phyloP scores from a whole-genome alignment of 2,329 filamentous ascomycete species.

The Phoma sp. region DNA sequence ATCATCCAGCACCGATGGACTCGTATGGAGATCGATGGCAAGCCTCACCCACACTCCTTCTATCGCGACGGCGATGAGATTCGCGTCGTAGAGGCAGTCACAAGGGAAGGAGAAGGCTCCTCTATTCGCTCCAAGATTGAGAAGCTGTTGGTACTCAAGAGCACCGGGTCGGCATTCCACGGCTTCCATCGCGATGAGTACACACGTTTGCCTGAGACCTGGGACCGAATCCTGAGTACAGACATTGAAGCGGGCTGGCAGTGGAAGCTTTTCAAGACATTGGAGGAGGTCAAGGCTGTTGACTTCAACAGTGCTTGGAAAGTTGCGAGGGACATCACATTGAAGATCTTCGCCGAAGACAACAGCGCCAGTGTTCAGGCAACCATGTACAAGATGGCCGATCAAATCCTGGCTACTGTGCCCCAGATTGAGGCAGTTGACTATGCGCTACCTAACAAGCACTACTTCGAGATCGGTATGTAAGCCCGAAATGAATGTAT shows the following conservation, averaged over 20 bases:
- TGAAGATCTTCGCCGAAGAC: conserved; percentile 89
- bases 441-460: conserved; percentile 94
- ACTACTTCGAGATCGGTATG: conserved; percentile 95
- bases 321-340: conserved; percentile 80
- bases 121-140: conserved; percentile 77
- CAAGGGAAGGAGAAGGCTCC: conserved; percentile 70
- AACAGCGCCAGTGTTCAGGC: conserved; percentile 91
- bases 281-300: conserved; percentile 70
- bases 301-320: conserved; percentile 82
- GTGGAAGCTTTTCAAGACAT: conserved; percentile 73
- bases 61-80: conserved; percentile 87
- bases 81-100: conserved; percentile 78
- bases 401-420: conserved; percentile 78
- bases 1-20: conserved; percentile 90
- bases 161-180: conserved; percentile 94
- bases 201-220: conserved; percentile 87
- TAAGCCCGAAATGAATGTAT: background rate
- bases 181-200: conserved; percentile 92
- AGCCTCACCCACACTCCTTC: conserved; percentile 95
- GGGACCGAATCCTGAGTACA: conserved; percentile 94
- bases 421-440: conserved; percentile 74
- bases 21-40: conserved; percentile 83
- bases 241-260: conserved; percentile 87
- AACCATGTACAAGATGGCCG: conserved; percentile 99
- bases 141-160: conserved; percentile 89